These are phyloP conservation scores for Trypanosoma conorhini DNA, from an alignment of 208 protist species.

Conservation along the genomic window DNA sequence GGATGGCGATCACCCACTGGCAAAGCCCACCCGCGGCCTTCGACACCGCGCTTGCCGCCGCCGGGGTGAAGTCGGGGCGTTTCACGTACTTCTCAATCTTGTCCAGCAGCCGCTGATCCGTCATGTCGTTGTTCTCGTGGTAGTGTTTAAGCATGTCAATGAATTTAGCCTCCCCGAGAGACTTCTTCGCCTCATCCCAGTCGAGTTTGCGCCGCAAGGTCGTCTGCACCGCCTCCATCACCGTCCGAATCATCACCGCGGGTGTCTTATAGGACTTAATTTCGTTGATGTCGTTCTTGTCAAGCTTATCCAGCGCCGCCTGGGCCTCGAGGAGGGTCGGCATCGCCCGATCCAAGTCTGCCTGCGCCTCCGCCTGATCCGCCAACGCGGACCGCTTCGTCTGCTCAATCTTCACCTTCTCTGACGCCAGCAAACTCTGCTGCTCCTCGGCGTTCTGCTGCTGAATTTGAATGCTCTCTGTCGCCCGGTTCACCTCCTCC, in stretches of 20 bases:
- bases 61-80: conserved; percentile 92
- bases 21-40: conserved; percentile 95
- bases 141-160: conserved; percentile 96
- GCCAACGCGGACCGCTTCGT: conserved; percentile 87
- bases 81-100: conserved; percentile 96
- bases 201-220: conserved; percentile 92
- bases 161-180: conserved; percentile 96
- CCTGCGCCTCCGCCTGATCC: conserved; percentile 93
- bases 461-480: conserved; percentile 95
- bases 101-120: conserved; percentile 94
- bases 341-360: conserved; percentile 96
- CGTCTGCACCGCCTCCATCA: conserved; percentile 97
- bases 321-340: conserved; percentile 96
- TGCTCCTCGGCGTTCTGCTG: conserved; percentile 97
- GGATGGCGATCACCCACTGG: conserved; percentile 98
- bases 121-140: conserved; percentile 96
- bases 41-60: conserved; percentile 92
- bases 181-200: conserved; percentile 98
- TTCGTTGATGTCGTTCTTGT: conserved; percentile 98
- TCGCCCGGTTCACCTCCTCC: conserved; percentile 84
- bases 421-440: conserved; percentile 91
- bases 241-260: conserved; percentile 93
- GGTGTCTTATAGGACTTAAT: conserved; percentile 97
- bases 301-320: conserved; percentile 95
- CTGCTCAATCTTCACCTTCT: conserved; percentile 96